Evolutionary conservation across 2,329 filamentous ascomycete species (phyloP).

Genomic region (Colletotrichum limetticola): DNA sequence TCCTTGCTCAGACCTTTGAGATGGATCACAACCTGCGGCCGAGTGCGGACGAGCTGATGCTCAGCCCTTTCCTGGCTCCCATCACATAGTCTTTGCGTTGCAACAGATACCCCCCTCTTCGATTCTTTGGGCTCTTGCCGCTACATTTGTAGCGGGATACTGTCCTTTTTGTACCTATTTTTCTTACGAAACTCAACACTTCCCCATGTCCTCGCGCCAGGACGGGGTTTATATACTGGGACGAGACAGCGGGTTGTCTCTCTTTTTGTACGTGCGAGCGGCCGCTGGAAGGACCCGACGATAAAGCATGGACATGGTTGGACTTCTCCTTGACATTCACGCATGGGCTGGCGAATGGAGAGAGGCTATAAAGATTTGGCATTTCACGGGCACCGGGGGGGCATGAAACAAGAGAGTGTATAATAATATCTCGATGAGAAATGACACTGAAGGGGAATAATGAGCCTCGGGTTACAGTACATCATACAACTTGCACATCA

Average conservation of each 20-base stretch:
- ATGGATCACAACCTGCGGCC: constrained; percentile 93
- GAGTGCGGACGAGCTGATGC: constrained; percentile 89
- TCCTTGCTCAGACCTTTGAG: constrained; percentile 91
- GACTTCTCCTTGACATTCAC: constrained; percentile 14
- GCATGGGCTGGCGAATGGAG: constrained; percentile 32
- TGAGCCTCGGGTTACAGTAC: not conserved
- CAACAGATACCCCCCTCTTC: constrained; percentile 21
- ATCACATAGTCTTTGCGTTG: constrained; percentile 61
- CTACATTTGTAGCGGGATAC: not conserved
- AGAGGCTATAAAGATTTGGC: constrained; percentile 14
- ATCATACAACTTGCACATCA: not conserved
- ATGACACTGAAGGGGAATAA: constrained; percentile 22
- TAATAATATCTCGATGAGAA: constrained; percentile 32
- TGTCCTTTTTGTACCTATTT: constrained; percentile 26
- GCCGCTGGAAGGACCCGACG: constrained; percentile 36
- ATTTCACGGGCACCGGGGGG: constrained; percentile 10
- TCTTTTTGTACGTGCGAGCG: constrained; percentile 22
- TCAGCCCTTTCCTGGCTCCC: constrained; percentile 83
- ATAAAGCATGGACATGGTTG: constrained; percentile 24
- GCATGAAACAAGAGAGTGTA: constrained; percentile 32
- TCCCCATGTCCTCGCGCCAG: not conserved
- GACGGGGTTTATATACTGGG: constrained; percentile 15
- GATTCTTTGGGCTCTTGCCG: constrained; percentile 7
- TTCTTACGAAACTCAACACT: constrained; percentile 7
- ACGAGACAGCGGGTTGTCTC: constrained; percentile 16